phyloP scores from a whole-genome alignment of 192 early-diverging fungal genomes.

The Oehlia diaphana region DNA sequence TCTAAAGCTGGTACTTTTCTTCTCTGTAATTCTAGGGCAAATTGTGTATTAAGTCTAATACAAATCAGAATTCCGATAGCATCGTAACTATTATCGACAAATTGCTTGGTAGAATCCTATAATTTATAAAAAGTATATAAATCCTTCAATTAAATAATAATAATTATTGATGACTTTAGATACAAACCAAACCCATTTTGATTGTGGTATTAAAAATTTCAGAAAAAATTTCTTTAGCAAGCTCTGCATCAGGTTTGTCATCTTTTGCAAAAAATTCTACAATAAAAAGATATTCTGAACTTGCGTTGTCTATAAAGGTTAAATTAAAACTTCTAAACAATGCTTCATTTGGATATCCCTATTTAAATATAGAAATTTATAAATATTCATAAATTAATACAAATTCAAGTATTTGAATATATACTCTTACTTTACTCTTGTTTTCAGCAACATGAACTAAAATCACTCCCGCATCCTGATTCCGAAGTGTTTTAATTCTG shows the following conservation, averaged over 20 bases:
- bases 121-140: conserved; percentile 29
- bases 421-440: conserved; percentile 56
- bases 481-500: conserved; percentile 73
- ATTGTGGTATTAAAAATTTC: conserved; percentile 88
- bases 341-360: conserved; percentile 85
- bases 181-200: conserved; percentile 63
- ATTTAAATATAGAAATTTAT: background rate
- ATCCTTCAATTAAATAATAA: conserved; percentile 17
- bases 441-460: conserved; percentile 80
- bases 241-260: conserved; percentile 61
- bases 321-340: conserved; percentile 91
- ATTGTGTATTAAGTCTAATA: conserved; percentile 82
- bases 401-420: conserved; percentile 1
- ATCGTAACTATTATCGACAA: conserved; percentile 80
- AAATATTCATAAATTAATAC: background rate
- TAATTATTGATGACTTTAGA: background rate
- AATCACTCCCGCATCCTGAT: conserved; percentile 83
- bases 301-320: conserved; percentile 92
- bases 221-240: conserved; percentile 70
- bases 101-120: conserved; percentile 63
- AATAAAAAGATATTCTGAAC: conserved; percentile 91
- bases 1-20: conserved; percentile 80
- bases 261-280: conserved; percentile 85
- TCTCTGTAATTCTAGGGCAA: conserved; percentile 80
- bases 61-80: conserved; percentile 89